Conservation (phyloP, 2,329 filamentous ascomycete genomes). For the Talaromyces sp. region DNA sequence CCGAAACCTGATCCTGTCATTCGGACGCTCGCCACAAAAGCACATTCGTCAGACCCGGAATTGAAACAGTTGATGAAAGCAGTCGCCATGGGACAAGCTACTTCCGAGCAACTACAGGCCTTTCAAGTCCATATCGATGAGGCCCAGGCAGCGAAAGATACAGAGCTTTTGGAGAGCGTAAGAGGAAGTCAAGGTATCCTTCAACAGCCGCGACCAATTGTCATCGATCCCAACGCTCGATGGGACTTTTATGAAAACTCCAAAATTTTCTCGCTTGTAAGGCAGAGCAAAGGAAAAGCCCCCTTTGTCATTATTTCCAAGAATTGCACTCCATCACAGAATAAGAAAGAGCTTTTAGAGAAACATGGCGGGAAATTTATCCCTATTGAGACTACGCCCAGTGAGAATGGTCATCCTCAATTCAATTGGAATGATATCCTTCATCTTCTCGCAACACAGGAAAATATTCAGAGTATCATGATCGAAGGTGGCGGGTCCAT, state of each 20-base stretch:
- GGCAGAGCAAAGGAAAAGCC: conserved; percentile 60
- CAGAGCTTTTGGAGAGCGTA: not conserved
- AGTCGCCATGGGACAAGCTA: not conserved
- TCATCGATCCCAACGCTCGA: conserved; percentile 70
- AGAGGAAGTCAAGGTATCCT: not conserved
- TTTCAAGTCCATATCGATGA: conserved; percentile 3
- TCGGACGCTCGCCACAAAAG: not conserved
- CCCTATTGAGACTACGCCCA: conserved; percentile 14
- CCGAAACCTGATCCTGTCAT: not conserved
- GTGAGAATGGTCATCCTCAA: conserved; percentile 9
- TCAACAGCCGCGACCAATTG: conserved; percentile 72
- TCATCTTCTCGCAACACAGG: conserved; percentile 48
- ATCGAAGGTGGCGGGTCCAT: conserved; percentile 79
- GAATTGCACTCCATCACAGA: conserved; percentile 12
- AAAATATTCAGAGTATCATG: conserved; percentile 70
- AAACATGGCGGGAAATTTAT: conserved; percentile 28
- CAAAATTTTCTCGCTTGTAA: conserved; percentile 62
- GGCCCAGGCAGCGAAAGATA: not conserved
- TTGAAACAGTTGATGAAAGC: conserved; percentile 5
- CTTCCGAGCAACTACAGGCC: not conserved
- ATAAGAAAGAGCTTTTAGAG: conserved; percentile 20
- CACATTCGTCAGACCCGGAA: not conserved
- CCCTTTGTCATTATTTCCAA: conserved; percentile 61
- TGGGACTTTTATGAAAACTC: conserved; percentile 60
- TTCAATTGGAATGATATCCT: conserved; percentile 61